Base-by-base conservation (phyloP, 176 grass and related monocot genomes). In the Cenchrus americanus region DNA sequence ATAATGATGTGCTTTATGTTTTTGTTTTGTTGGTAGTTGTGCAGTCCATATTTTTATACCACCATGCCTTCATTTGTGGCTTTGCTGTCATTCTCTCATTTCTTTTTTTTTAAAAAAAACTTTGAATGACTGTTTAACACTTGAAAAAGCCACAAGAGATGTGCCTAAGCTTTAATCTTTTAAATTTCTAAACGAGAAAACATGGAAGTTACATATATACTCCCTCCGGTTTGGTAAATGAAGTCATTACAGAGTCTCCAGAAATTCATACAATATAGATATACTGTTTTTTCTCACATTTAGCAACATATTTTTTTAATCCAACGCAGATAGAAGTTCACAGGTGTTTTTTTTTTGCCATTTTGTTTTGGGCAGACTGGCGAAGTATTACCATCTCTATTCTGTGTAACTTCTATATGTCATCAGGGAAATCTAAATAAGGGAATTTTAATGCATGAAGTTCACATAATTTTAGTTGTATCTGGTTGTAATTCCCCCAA, bases 261-360 rank as follows among this genome's bases (percentile, higher is more conserved):
- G 54, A 78, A 51, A 78, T 80, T 59, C 5, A 22, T 76, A 44
- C 46, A 77, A 27, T 40, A 42, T 52, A 66, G 27, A 11, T 22
- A 15, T 77, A 23, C 77, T 55, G 10, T 13, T 50, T 12, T 43
- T 55, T 24, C 21, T 80, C 23, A 48, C 37, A 42, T 52, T 53
- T 66, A 64, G 66, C 46, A 51, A 2, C 22, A 50, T 27, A 50
- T 50, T 19, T 27, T n/a, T 71, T 71, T 14, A 15, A 14, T 51
- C n/a, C 48, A 30, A 49, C 32, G 61, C 13, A 49, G 23, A 43
- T 24, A 66, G 34, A 80, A 47, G 65, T 21, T 76, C 72, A 8
- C 71, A 70, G 43, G 67, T 23, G 26, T 57, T n/a, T 76, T 82
- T 83, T 88, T 17, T 82, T 83, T 88, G 17, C 42, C 72, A 43